A percentile compares a stretch with the other conserved stretches of the same genome.
Evolutionary conservation across 208 protist genomes (phyloP).

Genomic region (Acanthamoeba healyi): DNA sequence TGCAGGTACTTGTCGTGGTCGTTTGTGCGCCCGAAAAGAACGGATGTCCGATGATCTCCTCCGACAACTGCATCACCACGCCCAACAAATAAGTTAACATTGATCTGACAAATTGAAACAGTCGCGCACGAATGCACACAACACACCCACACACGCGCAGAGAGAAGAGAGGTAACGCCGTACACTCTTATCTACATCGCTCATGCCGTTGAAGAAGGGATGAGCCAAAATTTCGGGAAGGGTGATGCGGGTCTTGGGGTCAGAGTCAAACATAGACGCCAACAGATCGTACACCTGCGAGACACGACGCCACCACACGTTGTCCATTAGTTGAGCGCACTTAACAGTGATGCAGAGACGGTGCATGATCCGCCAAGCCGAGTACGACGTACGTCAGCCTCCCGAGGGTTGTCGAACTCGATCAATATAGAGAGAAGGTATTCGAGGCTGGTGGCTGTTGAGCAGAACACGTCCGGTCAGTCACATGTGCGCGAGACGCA

Average conservation of each 20-base stretch:
- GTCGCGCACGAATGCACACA: background rate
- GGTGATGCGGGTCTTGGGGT: constrained; percentile 64
- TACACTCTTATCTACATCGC: constrained; percentile 14
- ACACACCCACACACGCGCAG: background rate
- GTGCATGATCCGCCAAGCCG: no score
- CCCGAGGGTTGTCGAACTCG: constrained; percentile 38
- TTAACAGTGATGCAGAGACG: background rate
- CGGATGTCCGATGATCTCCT: background rate
- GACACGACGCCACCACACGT: background rate
- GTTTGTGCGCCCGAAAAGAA: background rate
- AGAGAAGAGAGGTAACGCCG: background rate
- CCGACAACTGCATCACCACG: background rate
- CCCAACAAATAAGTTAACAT: no score
- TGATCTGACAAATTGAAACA: no score
- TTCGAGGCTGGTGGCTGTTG: constrained; percentile 15
- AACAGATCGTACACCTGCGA: constrained; percentile 29
- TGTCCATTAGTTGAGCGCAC: background rate
- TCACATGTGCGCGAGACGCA: background rate
- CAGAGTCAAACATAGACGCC: constrained; percentile 36
- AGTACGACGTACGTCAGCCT: background rate
- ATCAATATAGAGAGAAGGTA: constrained; percentile 15
- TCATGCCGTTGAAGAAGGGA: constrained; percentile 19
- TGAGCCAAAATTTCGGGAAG: constrained; percentile 31
- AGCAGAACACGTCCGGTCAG: background rate
- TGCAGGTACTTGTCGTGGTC: background rate